Percentiles rank a stretch among this genome's conserved stretches.
Evolutionary conservation across 2,329 filamentous ascomycete genomes (phyloP).

Genomic region (Aspergillus phoenicis): DNA sequence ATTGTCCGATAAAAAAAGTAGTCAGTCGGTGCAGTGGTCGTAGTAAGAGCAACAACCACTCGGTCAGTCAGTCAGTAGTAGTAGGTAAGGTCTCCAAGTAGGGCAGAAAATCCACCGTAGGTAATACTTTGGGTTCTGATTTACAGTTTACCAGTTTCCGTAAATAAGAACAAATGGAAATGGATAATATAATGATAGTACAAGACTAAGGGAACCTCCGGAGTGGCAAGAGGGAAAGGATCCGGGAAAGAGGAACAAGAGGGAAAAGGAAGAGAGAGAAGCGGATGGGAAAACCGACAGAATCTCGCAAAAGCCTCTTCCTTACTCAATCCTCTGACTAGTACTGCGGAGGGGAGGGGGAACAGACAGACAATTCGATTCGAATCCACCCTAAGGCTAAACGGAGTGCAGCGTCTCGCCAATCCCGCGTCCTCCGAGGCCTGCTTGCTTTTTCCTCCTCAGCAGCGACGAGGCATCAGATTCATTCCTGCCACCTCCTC

Average conservation of each 20-base stretch:
- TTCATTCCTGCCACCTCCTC: background rate
- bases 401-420: slow-evolving; percentile 3
- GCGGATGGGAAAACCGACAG: slow-evolving; percentile 10
- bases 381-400: slow-evolving; percentile 9
- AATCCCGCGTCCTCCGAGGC: slow-evolving; percentile 14
- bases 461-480: background rate
- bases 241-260: slow-evolving; percentile 14
- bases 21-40: background rate
- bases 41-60: background rate
- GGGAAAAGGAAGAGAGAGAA: slow-evolving; percentile 12
- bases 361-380: background rate
- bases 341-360: slow-evolving; percentile 11
- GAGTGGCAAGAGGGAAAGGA: slow-evolving; percentile 8
- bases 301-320: background rate
- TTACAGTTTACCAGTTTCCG: slow-evolving; percentile 27
- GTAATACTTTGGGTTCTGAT: background rate
- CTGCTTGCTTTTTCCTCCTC: slow-evolving; percentile 9
- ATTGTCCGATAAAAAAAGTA: background rate
- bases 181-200: slow-evolving; percentile 1
- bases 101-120: too few relatives aligned
- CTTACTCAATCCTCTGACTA: background rate
- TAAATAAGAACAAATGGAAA: slow-evolving; percentile 5
- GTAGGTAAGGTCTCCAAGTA: background rate
- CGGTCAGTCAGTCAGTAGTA: slow-evolving; percentile 5
- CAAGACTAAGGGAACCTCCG: slow-evolving; percentile 4